These are phyloP conservation scores for Cercospora beticola DNA, from an alignment of 2,329 filamentous ascomycete genomes.

Conservation along the genomic window DNA sequence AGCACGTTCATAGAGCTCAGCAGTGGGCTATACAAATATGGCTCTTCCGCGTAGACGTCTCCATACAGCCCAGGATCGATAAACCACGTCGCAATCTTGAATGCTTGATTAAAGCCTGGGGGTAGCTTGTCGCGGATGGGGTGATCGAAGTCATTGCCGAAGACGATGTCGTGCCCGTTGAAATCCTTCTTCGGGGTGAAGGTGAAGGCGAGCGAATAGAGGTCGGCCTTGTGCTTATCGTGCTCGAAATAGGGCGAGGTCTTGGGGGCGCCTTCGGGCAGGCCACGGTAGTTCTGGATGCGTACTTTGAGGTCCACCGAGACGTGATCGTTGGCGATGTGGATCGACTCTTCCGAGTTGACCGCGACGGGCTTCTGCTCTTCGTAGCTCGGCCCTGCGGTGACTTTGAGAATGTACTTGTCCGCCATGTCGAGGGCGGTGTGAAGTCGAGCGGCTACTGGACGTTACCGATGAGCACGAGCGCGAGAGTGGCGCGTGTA, in stretches of 20 bases:
- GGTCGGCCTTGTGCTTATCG: slow-evolving; percentile 69
- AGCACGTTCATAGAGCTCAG: slow-evolving; percentile 78
- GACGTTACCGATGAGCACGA: not conserved
- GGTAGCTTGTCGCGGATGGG: slow-evolving; percentile 85
- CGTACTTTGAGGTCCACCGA: slow-evolving; percentile 71
- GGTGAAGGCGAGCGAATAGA: slow-evolving; percentile 79
- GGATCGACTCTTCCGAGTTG: slow-evolving; percentile 64
- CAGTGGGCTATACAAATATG: slow-evolving; percentile 81
- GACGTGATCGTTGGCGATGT: slow-evolving; percentile 63
- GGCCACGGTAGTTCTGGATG: slow-evolving; percentile 66
- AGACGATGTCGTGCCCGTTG: slow-evolving; percentile 72
- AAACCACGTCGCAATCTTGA: slow-evolving; percentile 84
- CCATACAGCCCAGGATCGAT: slow-evolving; percentile 90
- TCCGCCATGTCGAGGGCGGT: slow-evolving; percentile 51
- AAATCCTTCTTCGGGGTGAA: slow-evolving; percentile 71
- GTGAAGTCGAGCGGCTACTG: not conserved
- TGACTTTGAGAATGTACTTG: slow-evolving; percentile 78
- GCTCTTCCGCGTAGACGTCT: slow-evolving; percentile 82
- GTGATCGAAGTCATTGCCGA: slow-evolving; percentile 93
- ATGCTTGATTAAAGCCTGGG: slow-evolving; percentile 79
- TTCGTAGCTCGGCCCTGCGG: slow-evolving; percentile 74
- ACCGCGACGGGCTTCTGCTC: slow-evolving; percentile 73
- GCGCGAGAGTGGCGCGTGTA: not conserved
- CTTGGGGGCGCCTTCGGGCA: slow-evolving; percentile 67
- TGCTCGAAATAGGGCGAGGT: slow-evolving; percentile 76